phyloP scores from a whole-genome alignment of 768 basidiomycete species.

The Lentinus brumalis region DNA sequence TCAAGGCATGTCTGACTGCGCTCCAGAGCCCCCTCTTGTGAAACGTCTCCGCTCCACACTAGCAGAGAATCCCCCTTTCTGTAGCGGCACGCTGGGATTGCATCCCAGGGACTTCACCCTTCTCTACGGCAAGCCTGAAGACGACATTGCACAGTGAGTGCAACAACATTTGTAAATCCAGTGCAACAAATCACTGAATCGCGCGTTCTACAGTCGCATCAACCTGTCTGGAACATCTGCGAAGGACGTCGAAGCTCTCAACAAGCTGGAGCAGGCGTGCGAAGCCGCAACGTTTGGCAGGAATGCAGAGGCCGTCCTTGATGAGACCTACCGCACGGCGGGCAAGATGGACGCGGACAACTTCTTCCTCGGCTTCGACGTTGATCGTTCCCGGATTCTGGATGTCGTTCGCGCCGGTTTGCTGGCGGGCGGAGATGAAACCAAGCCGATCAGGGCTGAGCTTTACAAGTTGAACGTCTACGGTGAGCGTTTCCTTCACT shows the following conservation, averaged over 20 bases:
- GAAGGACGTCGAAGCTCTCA: not conserved
- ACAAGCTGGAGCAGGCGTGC: slow-evolving; percentile 26
- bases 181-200: not conserved
- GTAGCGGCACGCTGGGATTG: not conserved
- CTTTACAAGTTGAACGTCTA: too few relatives aligned
- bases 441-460: too few relatives aligned
- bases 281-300: slow-evolving; percentile 32
- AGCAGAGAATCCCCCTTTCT: not conserved
- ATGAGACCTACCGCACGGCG: slow-evolving; percentile 34
- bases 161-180: not conserved
- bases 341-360: slow-evolving; percentile 29
- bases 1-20: too few relatives aligned
- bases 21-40: not conserved
- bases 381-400: too few relatives aligned
- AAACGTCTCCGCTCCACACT: not conserved
- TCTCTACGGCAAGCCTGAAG: not conserved
- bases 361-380: not conserved
- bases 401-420: too few relatives aligned
- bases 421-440: too few relatives aligned
- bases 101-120: not conserved
- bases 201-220: not conserved
- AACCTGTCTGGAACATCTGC: slow-evolving; percentile 2
- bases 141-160: not conserved
- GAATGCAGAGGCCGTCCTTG: slow-evolving; percentile 27
- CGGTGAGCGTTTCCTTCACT: slow-evolving; percentile 8